Conservation (phyloP, 2,329 filamentous ascomycete species). For the Seiridium unicorne region DNA sequence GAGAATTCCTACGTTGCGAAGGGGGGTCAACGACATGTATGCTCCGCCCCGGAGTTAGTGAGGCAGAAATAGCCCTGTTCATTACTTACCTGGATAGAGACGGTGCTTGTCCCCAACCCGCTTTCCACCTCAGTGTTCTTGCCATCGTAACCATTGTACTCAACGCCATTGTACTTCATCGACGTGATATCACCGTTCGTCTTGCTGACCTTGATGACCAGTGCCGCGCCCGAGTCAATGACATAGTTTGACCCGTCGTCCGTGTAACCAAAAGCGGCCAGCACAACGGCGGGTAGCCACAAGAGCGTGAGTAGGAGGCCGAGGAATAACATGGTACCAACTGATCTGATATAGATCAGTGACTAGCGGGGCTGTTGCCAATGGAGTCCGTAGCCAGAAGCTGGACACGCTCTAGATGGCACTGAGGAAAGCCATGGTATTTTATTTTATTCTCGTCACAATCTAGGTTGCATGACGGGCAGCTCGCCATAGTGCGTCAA, state of each 20-base stretch:
- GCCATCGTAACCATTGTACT: constrained; percentile 12
- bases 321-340: constrained; percentile 23
- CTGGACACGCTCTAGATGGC: too few species aligned
- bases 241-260: constrained; percentile 36
- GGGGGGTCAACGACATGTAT: not conserved
- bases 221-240: constrained; percentile 30
- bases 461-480: too few species aligned
- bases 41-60: not conserved
- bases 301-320: constrained; percentile 22
- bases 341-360: not conserved
- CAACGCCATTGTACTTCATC: constrained; percentile 15
- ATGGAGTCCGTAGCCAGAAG: too few species aligned
- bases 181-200: constrained; percentile 32
- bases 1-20: constrained; percentile 11
- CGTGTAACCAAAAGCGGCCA: constrained; percentile 37
- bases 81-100: constrained; percentile 20
- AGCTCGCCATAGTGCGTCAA: too few species aligned
- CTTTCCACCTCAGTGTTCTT: constrained; percentile 25
- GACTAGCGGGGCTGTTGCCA: too few species aligned
- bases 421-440: not conserved
- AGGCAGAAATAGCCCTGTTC: not conserved
- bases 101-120: constrained; percentile 28
- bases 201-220: constrained; percentile 33
- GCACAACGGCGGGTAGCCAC: constrained; percentile 25
- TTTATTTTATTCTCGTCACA: not conserved